Evolutionary conservation across 805 yeast genomes (phyloP).

Genomic region (Wickerhamomyces alni): DNA sequence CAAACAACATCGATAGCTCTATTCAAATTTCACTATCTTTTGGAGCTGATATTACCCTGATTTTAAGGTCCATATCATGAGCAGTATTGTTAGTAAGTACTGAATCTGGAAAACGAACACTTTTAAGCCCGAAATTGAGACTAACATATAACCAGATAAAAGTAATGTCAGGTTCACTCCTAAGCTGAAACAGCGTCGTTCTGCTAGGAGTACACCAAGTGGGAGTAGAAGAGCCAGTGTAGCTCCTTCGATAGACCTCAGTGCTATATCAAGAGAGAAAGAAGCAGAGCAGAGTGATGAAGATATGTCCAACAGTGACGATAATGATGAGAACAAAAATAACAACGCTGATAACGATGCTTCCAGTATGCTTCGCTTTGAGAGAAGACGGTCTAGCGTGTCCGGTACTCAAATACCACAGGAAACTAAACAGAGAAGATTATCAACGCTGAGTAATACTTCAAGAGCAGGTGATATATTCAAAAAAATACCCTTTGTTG

Average conservation of each 20-base stretch:
- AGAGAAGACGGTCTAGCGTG: constrained; percentile 13
- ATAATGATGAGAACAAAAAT: constrained; percentile 2
- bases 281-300: no score
- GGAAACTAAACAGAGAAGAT: constrained; percentile 29
- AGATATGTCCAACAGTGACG: no score
- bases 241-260: constrained; percentile 8
- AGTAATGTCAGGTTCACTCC: constrained; percentile 65
- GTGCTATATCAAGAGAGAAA: constrained; percentile 3
- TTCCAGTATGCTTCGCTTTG: constrained; percentile 6
- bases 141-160: constrained; percentile 27
- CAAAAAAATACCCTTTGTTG: constrained; percentile 1
- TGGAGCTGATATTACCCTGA: no score
- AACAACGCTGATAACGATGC: constrained; percentile 3
- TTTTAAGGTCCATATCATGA: constrained; percentile 27
- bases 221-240: constrained; percentile 21
- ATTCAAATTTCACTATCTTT: no score
- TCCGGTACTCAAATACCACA: constrained; percentile 9
- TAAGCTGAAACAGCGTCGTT: constrained; percentile 39
- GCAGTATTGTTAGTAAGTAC: constrained; percentile 39
- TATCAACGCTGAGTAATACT: constrained; percentile 31
- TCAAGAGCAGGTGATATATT: constrained; percentile 26
- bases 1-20: neutral
- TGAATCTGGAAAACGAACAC: no score
- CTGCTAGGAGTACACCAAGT: constrained; percentile 23
- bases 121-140: no score